Percentiles rank a stretch among this genome's conserved stretches.
These are phyloP conservation scores for Helminthosporium solani DNA, from an alignment of 2,329 filamentous ascomycete species.

Conservation along the genomic window DNA sequence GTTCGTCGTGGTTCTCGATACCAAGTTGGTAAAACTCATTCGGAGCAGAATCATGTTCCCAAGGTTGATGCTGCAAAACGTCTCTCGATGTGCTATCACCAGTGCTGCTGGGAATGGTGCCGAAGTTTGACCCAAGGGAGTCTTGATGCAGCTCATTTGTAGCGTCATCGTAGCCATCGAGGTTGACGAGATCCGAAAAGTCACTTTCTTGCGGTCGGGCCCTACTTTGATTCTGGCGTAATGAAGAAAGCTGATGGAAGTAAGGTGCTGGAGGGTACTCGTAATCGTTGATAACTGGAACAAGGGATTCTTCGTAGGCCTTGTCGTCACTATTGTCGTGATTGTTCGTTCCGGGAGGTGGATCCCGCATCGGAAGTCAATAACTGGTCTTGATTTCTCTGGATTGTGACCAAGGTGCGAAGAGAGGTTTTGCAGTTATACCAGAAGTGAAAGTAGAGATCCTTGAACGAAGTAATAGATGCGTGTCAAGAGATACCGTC, in stretches of 20 bases:
- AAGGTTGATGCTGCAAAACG: not conserved
- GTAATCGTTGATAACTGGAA: not conserved
- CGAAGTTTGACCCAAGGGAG: not conserved
- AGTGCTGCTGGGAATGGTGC: not conserved
- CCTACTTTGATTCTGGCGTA: not conserved
- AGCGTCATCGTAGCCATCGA: not conserved
- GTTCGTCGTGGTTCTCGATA: slow-evolving; percentile 13
- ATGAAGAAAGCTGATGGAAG: not conserved
- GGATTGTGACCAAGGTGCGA: not conserved
- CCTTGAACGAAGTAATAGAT: not conserved
- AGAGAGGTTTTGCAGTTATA: not conserved
- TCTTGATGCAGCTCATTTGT: slow-evolving; percentile 5
- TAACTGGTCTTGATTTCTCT: slow-evolving; percentile 4
- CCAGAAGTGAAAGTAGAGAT: not conserved
- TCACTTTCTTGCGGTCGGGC: not conserved
- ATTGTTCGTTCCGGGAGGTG: slow-evolving; percentile 4
- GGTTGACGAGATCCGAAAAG: not conserved
- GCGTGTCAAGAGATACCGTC: not conserved
- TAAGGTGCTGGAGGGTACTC: not conserved
- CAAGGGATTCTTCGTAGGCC: slow-evolving; percentile 1
- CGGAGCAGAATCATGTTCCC: slow-evolving; percentile 1
- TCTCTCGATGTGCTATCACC: slow-evolving; percentile 9
- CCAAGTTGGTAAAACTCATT: slow-evolving; percentile 14
- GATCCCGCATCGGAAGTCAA: slow-evolving; percentile 15
- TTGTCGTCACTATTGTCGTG: slow-evolving; percentile 1